A percentile compares a stretch with the other conserved stretches of the same genome.
These are phyloP conservation scores for Ramichloridium luteum DNA, from an alignment of 2,329 filamentous ascomycete genomes.

Conservation along the genomic window DNA sequence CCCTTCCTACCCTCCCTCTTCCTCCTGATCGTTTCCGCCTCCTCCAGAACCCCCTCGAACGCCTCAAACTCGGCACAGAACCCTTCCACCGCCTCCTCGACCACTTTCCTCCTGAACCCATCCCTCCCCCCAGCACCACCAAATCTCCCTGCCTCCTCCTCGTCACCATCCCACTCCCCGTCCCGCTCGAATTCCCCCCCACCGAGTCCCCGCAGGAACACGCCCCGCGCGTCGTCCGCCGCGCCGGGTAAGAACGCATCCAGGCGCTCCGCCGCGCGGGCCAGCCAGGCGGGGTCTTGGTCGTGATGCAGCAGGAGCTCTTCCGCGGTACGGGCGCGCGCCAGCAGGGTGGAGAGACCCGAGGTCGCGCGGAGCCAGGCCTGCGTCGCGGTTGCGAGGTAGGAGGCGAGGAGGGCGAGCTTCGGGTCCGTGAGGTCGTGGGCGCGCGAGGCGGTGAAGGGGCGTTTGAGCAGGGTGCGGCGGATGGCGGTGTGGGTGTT, in stretches of 20 bases:
- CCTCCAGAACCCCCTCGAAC: slow-evolving; percentile 49
- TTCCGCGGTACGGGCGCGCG: slow-evolving; percentile 19
- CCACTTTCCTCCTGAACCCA: slow-evolving; percentile 61
- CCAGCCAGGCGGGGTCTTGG: slow-evolving; percentile 34
- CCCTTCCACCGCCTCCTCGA: slow-evolving; percentile 65
- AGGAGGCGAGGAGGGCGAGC: slow-evolving; percentile 25
- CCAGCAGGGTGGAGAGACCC: slow-evolving; percentile 44
- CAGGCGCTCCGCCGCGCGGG: slow-evolving; percentile 58
- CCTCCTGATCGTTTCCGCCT: slow-evolving; percentile 40
- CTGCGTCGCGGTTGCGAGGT: slow-evolving; percentile 46
- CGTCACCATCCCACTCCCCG: no score
- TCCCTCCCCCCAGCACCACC: slow-evolving; percentile 65
- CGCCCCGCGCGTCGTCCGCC: slow-evolving; percentile 69
- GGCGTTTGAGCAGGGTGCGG: slow-evolving; percentile 44
- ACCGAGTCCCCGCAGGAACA: no score
- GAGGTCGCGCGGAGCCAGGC: slow-evolving; percentile 63
- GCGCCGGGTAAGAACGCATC: slow-evolving; percentile 90
- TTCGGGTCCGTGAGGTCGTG: slow-evolving; percentile 27
- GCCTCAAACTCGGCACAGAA: slow-evolving; percentile 80
- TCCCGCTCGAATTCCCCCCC: no score
- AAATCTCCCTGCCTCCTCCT: no score
- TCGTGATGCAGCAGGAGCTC: slow-evolving; percentile 18
- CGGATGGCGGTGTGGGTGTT: slow-evolving; percentile 57
- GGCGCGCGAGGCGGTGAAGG: slow-evolving; percentile 39
- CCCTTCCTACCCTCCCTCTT: slow-evolving; percentile 24